Evolutionary conservation across 441 rosid species (phyloP), one percentile per base, ranked within the genome.

Genomic region (Theobroma grandiflorum): DNA sequence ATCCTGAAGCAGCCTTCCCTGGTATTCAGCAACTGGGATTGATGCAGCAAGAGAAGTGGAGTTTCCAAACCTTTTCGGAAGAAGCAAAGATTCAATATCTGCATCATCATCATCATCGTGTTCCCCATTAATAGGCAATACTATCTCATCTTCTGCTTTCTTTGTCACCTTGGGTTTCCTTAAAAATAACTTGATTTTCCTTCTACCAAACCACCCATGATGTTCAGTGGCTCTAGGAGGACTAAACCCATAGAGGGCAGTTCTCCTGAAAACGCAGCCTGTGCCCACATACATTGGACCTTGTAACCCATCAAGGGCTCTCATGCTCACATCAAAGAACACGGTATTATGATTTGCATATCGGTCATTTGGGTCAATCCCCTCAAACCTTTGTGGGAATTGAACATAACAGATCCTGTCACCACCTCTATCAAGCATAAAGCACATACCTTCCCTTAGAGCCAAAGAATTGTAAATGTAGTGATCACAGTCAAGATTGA

Each of bases 231-330:
- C 84, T 73, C 94, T 86, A 0, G 99, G 99, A 16, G 99, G 98
- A 75, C 91, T 89, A 76, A 93, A 91, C 2, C 99, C 98, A 2
- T 96, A 96, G 3, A 96, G 88, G 37, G 99, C 98, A 3, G 93
- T 91, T 83, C 98, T 89, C 11, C 98, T 87, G 72, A 96, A 96
- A 82, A 96, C 82, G 79, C 98, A 96, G 58, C 99, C 99, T 3
- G 99, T 94, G 66, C 97, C 98, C 0, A 96, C 97, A 63, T 96
- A 92, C 91, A 94, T 85, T 59, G 99, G 98, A 58, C 99, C 99
- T 83, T 94, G 98, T 11, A 94, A 73, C 22, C 98, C 98, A 75
- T 96, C 99, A 40, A 93, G 86, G 38, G 98, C 99, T 80, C 96
- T 86, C 98, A 96, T 93, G 82, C 91, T 90, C 26, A 92, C 97